phyloP scores from a whole-genome alignment of 2,329 filamentous ascomycete species.

The Monilinia laxa region DNA sequence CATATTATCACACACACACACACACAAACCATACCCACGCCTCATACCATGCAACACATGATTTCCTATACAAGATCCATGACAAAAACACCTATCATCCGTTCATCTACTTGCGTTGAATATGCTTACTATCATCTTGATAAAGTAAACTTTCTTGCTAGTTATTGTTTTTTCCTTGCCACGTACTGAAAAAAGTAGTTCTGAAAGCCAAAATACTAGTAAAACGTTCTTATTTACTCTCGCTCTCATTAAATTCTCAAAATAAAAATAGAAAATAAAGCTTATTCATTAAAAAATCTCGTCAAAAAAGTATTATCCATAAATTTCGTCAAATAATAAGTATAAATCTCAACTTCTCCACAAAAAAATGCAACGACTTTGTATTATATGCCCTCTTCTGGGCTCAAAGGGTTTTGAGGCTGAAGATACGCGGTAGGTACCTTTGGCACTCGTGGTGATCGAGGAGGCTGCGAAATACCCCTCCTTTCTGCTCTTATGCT shows the following conservation, averaged over 20 bases:
- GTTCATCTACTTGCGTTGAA: background rate
- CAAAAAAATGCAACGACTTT: background rate
- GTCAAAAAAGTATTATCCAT: background rate
- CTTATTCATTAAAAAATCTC: conserved; percentile 1
- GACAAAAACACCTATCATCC: background rate
- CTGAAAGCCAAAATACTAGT: background rate
- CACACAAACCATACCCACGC: background rate
- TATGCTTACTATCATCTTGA: background rate
- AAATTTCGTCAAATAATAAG: conserved; percentile 3
- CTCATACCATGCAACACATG: background rate
- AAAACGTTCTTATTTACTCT: background rate
- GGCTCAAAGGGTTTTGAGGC: conserved; percentile 31
- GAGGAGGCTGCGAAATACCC: conserved; percentile 36
- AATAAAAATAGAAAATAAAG: background rate
- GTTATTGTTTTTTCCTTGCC: background rate
- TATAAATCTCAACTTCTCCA: background rate
- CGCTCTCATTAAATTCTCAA: background rate
- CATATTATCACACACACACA: conserved; percentile 9
- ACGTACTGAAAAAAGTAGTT: background rate
- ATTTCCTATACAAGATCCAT: background rate
- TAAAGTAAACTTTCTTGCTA: background rate
- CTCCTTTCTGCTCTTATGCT: conserved; percentile 36
- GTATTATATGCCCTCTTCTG: background rate
- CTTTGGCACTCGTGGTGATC: conserved; percentile 39
- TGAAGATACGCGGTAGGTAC: conserved; percentile 38